phyloP scores from a whole-genome alignment of 2,329 filamentous ascomycete species.

The Penicillium brasilianum region DNA sequence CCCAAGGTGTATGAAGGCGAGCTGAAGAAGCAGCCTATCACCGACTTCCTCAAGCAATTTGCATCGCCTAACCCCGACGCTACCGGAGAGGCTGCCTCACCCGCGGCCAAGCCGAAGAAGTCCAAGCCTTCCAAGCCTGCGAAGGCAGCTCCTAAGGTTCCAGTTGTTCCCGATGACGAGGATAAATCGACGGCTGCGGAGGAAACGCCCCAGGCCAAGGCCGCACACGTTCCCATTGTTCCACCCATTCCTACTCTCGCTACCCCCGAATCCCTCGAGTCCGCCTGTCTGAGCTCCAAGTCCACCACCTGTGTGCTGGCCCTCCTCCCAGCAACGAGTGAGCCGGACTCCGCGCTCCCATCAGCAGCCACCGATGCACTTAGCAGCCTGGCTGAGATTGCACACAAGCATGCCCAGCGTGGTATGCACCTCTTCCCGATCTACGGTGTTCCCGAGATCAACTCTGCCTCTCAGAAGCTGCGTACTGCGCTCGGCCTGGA shows the following conservation, averaged over 20 bases:
- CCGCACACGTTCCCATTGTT: conserved; percentile 59
- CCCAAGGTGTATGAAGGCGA: conserved; percentile 78
- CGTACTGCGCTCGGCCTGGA: conserved; percentile 67
- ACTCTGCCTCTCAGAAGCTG: conserved; percentile 61
- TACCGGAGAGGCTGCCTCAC: conserved; percentile 51
- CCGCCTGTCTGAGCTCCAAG: conserved; percentile 75
- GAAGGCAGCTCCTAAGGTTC: conserved; percentile 55
- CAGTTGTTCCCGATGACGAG: conserved; percentile 53
- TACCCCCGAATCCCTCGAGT: conserved; percentile 66
- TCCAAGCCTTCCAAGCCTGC: conserved; percentile 55
- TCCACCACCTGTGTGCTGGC: conserved; percentile 83
- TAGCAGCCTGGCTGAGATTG: conserved; percentile 70
- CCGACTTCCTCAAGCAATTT: conserved; percentile 80
- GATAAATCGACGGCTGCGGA: conserved; percentile 28
- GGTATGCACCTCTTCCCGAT: conserved; percentile 79
- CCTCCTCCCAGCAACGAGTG: conserved; percentile 63
- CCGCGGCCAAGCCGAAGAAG: conserved; percentile 46
- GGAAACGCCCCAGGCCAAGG: conserved; percentile 48
- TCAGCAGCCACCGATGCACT: conserved; percentile 59
- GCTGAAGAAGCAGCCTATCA: conserved; percentile 80
- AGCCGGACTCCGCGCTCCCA: conserved; percentile 55
- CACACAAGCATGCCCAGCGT: conserved; percentile 72
- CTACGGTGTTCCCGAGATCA: conserved; percentile 71
- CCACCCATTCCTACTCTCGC: conserved; percentile 70
- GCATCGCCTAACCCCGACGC: conserved; percentile 80